These are phyloP conservation scores for Cichorium intybus DNA, from an alignment of 140 eudicot genomes.

Conservation along the genomic window DNA sequence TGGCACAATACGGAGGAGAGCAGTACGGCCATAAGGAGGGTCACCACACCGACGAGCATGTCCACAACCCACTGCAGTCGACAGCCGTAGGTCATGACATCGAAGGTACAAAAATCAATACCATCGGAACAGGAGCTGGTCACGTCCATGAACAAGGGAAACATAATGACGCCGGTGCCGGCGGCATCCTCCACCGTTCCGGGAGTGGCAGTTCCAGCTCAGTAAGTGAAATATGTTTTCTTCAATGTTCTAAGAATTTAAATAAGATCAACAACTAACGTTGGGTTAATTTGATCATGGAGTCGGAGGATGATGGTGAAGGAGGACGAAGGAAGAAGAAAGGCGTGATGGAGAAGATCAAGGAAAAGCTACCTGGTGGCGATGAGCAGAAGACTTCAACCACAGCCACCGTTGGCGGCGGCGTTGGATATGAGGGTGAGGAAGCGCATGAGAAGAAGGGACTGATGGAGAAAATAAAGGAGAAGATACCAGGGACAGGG, in stretches of 20 bases:
- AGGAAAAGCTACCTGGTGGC: conserved; percentile 37
- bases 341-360: conserved; percentile 36
- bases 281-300: not conserved
- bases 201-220: conserved; percentile 79
- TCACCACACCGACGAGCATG: conserved; percentile 9
- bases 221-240: not conserved
- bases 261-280: not conserved
- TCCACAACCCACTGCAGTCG: conserved; percentile 31
- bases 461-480: conserved; percentile 55
- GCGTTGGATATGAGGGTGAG: conserved; percentile 21
- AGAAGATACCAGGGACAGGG: conserved; percentile 58
- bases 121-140: conserved; percentile 21
- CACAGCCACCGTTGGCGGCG: conserved; percentile 8
- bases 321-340: conserved; percentile 51
- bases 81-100: conserved; percentile 8
- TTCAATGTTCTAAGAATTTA: not conserved
- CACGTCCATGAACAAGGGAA: conserved; percentile 30
- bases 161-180: conserved; percentile 20
- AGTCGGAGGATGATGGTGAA: conserved; percentile 41
- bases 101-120: conserved; percentile 6
- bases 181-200: conserved; percentile 53
- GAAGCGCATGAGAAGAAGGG: conserved; percentile 57
- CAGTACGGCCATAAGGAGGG: conserved; percentile 27
- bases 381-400: conserved; percentile 20
- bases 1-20: conserved; percentile 42